Conservation (phyloP, 768 basidiomycete genomes). For the Asterophora lycoperdoides region DNA sequence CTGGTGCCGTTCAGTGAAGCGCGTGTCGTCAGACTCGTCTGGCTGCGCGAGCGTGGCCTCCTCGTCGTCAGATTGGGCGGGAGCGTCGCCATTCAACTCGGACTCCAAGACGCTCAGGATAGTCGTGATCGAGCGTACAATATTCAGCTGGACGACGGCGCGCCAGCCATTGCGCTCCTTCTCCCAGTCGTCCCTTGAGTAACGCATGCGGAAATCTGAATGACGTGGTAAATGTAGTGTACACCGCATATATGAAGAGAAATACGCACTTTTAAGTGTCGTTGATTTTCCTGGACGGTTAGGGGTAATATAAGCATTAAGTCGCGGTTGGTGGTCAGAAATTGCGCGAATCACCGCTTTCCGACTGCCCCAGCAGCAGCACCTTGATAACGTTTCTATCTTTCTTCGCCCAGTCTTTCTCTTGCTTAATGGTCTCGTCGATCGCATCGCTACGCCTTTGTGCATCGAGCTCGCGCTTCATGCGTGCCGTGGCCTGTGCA, state of each 20-base stretch:
- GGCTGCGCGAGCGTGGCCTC: constrained; percentile 11
- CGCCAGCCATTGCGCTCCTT: constrained; percentile 73
- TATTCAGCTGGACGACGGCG: constrained; percentile 73
- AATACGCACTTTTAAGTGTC: constrained; percentile 54
- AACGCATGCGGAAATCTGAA: constrained; percentile 70
- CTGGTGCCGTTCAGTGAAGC: constrained; percentile 50
- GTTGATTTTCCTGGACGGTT: constrained; percentile 56
- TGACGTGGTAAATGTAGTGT: background rate
- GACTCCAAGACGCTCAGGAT: constrained; percentile 60
- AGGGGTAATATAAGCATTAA: constrained; percentile 6
- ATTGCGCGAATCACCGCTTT: constrained; percentile 48
- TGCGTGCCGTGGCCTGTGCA: constrained; percentile 42
- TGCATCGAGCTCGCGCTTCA: constrained; percentile 44
- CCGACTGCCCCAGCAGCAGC: constrained; percentile 60
- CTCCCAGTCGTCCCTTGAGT: constrained; percentile 57
- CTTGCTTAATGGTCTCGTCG: constrained; percentile 54
- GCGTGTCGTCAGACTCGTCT: constrained; percentile 22
- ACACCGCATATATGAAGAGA: background rate
- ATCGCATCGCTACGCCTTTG: constrained; percentile 50
- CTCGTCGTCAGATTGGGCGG: constrained; percentile 33
- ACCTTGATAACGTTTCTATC: constrained; percentile 49
- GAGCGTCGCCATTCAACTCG: constrained; percentile 42
- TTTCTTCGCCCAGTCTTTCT: constrained; percentile 40
- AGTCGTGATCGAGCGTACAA: constrained; percentile 64
- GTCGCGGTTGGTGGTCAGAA: background rate